Base-by-base conservation (phyloP, 129 eudicot species). In the Flaveria brownii region DNA sequence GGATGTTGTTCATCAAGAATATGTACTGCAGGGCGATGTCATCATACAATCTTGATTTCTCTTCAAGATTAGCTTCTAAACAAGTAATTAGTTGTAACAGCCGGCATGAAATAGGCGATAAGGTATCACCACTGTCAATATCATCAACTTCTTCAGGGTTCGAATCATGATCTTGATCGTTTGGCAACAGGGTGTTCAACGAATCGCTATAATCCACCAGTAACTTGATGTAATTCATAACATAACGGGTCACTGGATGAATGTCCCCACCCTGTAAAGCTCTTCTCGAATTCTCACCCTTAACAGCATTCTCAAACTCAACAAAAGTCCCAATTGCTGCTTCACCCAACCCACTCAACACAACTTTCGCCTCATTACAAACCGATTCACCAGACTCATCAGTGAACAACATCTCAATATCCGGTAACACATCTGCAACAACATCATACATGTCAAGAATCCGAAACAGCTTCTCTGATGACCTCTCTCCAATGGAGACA, bases 1-100 rank as follows among this genome's bases (percentile, higher is more conserved):
- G 96, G 60, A 87, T 81, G 69, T 93, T 93, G 80, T 93, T 93
- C 98, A 93, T 90, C 70, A 90, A 69, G 85, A 93, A 93, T 72
- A 93, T 79, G 81, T 82, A 91, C 68, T 87, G 89, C 86, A 93
- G 36, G 36, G 36, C 36, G 36, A 4, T 30, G 36, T 30, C 36
- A 30, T 30, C 36, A 3, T 30, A 30, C 36, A 30, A 30, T 30
- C 36, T 30, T 30, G 36, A 30, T 30, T 30, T 30, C 36, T 30
- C 36, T 30, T 30, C 36, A 30, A 30, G 36, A 30, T 30, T 30
- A 0, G 36, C 5, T 30, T 30, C 36, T 30, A 30, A 77, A 25
- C 86, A 87, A 41, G 84, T 91, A n/a, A 93, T 84, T 76, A 93
- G 74, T 0, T 86, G 88, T 42, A 83, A 70, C 82, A 88, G 57